Base-by-base conservation (phyloP, 2,329 filamentous ascomycete species). In the Malbranchea zuffiana region DNA sequence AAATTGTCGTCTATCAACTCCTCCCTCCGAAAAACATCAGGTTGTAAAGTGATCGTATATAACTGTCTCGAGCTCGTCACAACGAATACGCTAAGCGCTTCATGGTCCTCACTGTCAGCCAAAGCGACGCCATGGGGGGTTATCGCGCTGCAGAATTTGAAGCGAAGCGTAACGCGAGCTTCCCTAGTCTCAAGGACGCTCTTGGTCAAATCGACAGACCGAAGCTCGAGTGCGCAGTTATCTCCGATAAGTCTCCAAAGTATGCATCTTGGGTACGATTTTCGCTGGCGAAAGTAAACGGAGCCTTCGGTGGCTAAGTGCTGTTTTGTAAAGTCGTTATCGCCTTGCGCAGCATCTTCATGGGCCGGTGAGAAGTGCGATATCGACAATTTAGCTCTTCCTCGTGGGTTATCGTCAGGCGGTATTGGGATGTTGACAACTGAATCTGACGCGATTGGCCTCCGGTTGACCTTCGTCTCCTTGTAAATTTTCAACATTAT, bases 221-320 rank as follows among this genome's bases (percentile, higher is more conserved):
- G 81, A 34, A 98, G 70, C 61, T 90, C 88, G 49, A 98, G 69
- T 44, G 85, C 68, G 47, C 74, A 82, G 52, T 78, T 76, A 50
- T 84, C 77, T 52, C 93, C 81, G 43, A 95, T 64, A 25, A 96
- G 72, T 49, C 88, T 76, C 90, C 90, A 98, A 32, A 94, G 71
- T 55, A 96, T 92, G 59, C 76, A 84, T 54, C 82, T 78, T 25
- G 90, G 90, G 45, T 80, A 78, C 45, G 73, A 68, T 52, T 81
- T 75, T 57, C 80, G 74, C 57, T 74, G 74, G 38, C 90, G 78
- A 60, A 93, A 86, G 65, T 84, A 94, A 39, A 96, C 72, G 2
- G 84, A 85, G 18, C 84, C 80, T 20, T 86, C 75, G 2, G 70
- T 78, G 17, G 88, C 84, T 36, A 95, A 66, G 53, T 82, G 75